Base-by-base conservation (phyloP, 352 stramenopile genomes). In the Aphanomyces stellatus region DNA sequence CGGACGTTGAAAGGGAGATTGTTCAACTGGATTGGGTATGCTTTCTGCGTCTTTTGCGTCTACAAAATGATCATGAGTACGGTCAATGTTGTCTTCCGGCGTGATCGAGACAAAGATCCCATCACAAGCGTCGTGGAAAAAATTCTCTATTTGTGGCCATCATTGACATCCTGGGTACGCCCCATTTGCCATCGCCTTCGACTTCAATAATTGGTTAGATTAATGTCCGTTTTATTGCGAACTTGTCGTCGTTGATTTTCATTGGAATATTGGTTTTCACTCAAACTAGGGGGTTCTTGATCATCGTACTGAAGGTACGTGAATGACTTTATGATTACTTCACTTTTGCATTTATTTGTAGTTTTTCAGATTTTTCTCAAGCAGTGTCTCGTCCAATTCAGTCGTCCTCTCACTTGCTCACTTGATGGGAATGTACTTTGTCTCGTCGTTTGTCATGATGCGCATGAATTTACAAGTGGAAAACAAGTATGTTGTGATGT, bases 11-110 rank as follows among this genome's bases (percentile, higher is more conserved):
- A 80, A 10, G 85, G 85, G 0, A 81, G 85, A 7, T 49, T 91
- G n/a, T 88, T 91, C 71, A 93, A 93, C 62, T 74, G 87, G 19
- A 90, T 91, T 37, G 85, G 82, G 24, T 91, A 91, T 63, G 69
- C 86, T 17, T 74, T 93, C 53, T 91, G 81, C 48, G 80, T 65
- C 8, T 91, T 93, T 56, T 93, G 85, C 48, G 72, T 93, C 51
- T 93, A 93, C 77, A 93, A 93, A 61, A 93, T 91, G 85, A 55
- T 88, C 34, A 91, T 91, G 82, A 91, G 82, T 73, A 91, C 81
- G 0, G 69, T 89, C 30, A 93, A 93, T 66, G 82, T 91, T 33
- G 75, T 88, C 6, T 91, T 93, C 48, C 76, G 78, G 25, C 74
- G 82, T 28, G 90, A 88, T 60, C 80, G 85, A 35, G 85, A 93